phyloP scores from a whole-genome alignment of 2,329 filamentous ascomycete genomes.

The Penicillium sp. region DNA sequence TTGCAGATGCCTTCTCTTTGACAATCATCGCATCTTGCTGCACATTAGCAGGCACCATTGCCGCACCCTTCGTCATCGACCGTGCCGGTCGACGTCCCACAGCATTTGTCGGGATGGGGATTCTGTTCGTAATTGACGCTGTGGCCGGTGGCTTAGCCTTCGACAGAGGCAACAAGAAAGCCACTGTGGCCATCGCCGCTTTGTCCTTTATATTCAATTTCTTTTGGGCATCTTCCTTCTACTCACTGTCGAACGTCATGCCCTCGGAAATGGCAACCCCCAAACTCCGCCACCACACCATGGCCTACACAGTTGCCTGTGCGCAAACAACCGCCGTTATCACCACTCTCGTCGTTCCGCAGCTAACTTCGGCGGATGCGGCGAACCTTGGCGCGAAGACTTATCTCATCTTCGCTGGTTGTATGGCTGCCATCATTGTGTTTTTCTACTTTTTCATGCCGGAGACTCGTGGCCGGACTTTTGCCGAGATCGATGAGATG shows the following conservation, averaged over 20 bases:
- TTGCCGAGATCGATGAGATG: conserved; percentile 38
- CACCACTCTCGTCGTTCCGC: conserved; percentile 42
- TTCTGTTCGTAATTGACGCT: conserved; percentile 36
- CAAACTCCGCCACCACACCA: conserved; percentile 39
- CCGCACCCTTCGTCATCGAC: conserved; percentile 38
- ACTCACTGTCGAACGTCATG: conserved; percentile 36
- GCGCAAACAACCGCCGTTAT: conserved; percentile 40
- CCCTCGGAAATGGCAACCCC: conserved; percentile 40
- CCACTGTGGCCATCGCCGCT: conserved; percentile 32
- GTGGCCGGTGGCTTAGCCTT: conserved; percentile 38
- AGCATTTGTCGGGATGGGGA: conserved; percentile 36
- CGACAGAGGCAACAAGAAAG: conserved; percentile 21
- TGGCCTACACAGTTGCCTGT: conserved; percentile 40
- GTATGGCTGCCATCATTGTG: conserved; percentile 31
- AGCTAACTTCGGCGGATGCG: conserved; percentile 36
- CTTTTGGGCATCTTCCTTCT: conserved; percentile 41
- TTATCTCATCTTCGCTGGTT: conserved; percentile 37
- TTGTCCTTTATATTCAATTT: conserved; percentile 41
- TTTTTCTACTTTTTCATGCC: conserved; percentile 34
- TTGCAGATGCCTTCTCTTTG: conserved; percentile 36
- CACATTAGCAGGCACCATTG: conserved; percentile 38
- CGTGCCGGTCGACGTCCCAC: conserved; percentile 37
- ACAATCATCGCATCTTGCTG: conserved; percentile 40
- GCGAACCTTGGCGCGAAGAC: conserved; percentile 36
- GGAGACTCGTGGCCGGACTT: conserved; percentile 34